phyloP scores from a whole-genome alignment of 495 filamentous ascomycete species.

The Xylaria flabelliformis region DNA sequence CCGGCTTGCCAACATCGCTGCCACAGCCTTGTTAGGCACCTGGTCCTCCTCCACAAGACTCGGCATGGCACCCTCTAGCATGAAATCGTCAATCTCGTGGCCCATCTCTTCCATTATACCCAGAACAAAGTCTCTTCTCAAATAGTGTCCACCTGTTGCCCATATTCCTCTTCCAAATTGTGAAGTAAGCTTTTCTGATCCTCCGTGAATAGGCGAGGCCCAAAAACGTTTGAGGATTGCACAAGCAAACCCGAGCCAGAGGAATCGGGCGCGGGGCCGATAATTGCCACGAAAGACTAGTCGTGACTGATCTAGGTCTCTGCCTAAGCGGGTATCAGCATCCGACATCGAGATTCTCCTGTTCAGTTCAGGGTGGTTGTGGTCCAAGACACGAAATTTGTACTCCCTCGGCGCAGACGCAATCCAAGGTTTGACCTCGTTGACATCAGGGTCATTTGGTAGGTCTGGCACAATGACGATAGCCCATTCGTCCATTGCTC shows the following conservation, averaged over 20 bases:
- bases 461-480: slow-evolving; percentile 1
- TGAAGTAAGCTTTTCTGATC: background rate
- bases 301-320: background rate
- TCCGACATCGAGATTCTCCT: background rate
- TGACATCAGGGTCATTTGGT: background rate
- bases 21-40: background rate
- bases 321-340: background rate
- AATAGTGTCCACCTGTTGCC: background rate
- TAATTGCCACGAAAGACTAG: background rate
- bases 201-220: background rate
- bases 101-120: slow-evolving; percentile 1
- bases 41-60: background rate
- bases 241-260: slow-evolving; percentile 3
- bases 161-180: background rate
- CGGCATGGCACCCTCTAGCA: background rate
- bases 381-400: too few species aligned
- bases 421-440: background rate
- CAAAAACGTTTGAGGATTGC: background rate
- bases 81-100: background rate
- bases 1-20: background rate
- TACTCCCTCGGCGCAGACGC: background rate
- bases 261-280: slow-evolving; percentile 1
- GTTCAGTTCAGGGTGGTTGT: too few species aligned
- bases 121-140: slow-evolving; percentile 6
- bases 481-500: slow-evolving; percentile 3